Evolutionary conservation across 2,329 filamentous ascomycete species (phyloP).

Genomic region (Claviceps monticola): DNA sequence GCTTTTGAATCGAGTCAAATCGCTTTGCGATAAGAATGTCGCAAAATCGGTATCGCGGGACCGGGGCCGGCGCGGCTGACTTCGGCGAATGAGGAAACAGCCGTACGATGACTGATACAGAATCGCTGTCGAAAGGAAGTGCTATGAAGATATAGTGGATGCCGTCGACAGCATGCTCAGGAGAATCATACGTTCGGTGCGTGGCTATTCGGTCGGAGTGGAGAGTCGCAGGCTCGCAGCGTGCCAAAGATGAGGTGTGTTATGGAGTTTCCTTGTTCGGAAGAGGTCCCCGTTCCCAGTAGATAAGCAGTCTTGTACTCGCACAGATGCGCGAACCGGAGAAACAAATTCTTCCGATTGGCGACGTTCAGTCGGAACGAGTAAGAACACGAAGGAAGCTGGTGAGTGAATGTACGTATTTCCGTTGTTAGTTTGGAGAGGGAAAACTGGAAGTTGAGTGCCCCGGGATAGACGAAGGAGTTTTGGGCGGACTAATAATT

Average conservation of each 20-base stretch:
- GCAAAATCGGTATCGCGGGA: not conserved
- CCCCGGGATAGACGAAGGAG: not conserved
- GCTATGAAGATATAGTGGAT: not conserved
- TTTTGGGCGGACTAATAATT: not conserved
- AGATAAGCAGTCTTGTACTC: not conserved
- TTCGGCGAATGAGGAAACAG: not conserved
- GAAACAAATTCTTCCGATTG: not conserved
- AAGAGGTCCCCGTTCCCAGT: not conserved
- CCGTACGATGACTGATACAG: not conserved
- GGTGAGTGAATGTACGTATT: not conserved
- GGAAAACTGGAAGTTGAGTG: no score
- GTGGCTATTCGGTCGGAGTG: not conserved
- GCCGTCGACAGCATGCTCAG: slow-evolving; percentile 1
- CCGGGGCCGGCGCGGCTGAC: not conserved
- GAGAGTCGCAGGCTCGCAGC: not conserved
- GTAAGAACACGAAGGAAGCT: not conserved
- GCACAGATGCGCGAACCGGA: not conserved
- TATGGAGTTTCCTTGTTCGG: not conserved
- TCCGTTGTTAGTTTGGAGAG: not conserved
- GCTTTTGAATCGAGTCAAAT: not conserved
- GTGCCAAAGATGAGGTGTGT: slow-evolving; percentile 1
- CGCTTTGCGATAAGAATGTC: not conserved
- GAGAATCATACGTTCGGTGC: not conserved
- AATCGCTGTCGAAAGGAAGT: not conserved
- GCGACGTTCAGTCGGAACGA: not conserved